phyloP scores from a whole-genome alignment of 1,284 basidiomycete species.

The Inonotus hispidus region DNA sequence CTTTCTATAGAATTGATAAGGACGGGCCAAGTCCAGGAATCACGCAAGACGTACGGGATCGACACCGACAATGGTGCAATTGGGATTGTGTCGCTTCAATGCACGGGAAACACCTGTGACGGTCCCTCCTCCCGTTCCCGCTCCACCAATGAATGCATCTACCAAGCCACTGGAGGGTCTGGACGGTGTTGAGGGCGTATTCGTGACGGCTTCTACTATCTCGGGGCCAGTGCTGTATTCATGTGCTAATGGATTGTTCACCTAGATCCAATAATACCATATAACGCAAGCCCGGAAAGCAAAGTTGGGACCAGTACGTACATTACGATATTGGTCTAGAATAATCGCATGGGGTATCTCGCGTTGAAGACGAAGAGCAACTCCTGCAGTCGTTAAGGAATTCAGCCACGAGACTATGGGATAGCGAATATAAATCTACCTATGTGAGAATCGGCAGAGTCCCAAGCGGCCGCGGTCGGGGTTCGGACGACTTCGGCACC shows the following conservation, averaged over 20 bases:
- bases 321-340: conserved; percentile 85
- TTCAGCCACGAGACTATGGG: conserved; percentile 65
- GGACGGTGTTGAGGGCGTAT: conserved; percentile 51
- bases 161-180: conserved; percentile 67
- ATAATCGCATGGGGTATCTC: conserved; percentile 86
- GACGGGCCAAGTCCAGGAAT: not conserved
- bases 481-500: conserved; percentile 95
- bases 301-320: conserved; percentile 31
- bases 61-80: conserved; percentile 75
- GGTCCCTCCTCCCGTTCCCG: conserved; percentile 95
- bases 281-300: conserved; percentile 9
- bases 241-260: conserved; percentile 87
- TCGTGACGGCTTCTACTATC: conserved; percentile 71
- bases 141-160: conserved; percentile 81
- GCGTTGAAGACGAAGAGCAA: conserved; percentile 72
- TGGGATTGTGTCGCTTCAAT: conserved; percentile 74
- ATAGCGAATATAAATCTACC: conserved; percentile 49
- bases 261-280: conserved; percentile 30
- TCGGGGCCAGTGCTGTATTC: conserved; percentile 85
- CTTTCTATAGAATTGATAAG: conserved; percentile 44
- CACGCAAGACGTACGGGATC: conserved; percentile 69
- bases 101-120: conserved; percentile 84
- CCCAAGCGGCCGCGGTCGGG: conserved; percentile 85
- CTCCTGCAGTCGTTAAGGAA: conserved; percentile 77
- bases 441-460: conserved; percentile 85